Conservation (phyloP, 768 basidiomycete genomes). For the Rickenella mellea region DNA sequence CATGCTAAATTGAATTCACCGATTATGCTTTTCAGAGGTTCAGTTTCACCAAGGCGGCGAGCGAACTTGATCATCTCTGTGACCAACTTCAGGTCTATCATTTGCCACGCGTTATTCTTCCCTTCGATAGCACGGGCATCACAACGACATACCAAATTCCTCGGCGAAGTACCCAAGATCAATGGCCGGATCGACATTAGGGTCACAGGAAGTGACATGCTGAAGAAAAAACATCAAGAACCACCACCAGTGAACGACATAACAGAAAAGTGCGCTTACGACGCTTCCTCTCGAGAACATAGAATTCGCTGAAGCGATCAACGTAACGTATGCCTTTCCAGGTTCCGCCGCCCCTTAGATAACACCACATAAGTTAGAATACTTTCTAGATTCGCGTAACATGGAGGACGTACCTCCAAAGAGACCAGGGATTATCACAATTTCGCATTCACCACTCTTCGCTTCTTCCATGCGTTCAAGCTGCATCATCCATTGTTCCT, state of each 20-base stretch:
- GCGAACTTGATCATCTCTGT: slow-evolving; percentile 13
- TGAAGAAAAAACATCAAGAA: slow-evolving; percentile 4
- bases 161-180: slow-evolving; percentile 21
- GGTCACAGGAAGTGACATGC: slow-evolving; percentile 17
- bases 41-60: slow-evolving; percentile 8
- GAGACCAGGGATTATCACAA: slow-evolving; percentile 21
- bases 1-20: neutral
- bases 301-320: slow-evolving; percentile 30
- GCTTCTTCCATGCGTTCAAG: slow-evolving; percentile 17
- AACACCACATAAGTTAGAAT: neutral
- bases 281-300: slow-evolving; percentile 40
- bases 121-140: no score
- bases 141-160: slow-evolving; percentile 17
- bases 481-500: slow-evolving; percentile 9
- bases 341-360: slow-evolving; percentile 16
- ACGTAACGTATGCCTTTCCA: slow-evolving; percentile 32
- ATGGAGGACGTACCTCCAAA: slow-evolving; percentile 15
- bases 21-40: slow-evolving; percentile 11
- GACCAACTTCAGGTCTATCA: slow-evolving; percentile 7
- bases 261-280: no score
- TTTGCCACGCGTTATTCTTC: no score
- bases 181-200: slow-evolving; percentile 13
- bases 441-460: slow-evolving; percentile 21
- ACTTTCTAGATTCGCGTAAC: no score
- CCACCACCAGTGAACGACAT: no score